Conservation (phyloP, 345 rosid species). For the Turnera subulata region DNA sequence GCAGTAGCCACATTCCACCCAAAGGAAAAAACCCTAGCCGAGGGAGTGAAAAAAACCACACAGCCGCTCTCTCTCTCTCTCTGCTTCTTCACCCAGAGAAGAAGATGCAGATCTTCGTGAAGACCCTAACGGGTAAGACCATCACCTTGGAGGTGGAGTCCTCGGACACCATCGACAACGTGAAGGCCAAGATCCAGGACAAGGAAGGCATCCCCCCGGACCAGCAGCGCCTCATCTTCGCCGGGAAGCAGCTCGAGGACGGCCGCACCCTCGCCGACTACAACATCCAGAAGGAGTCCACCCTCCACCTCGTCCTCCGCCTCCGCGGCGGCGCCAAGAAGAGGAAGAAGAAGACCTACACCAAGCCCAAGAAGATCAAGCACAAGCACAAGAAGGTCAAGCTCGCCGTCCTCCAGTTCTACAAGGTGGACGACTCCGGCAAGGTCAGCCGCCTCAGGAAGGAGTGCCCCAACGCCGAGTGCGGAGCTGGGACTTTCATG, state of each 20-base stretch:
- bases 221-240: constrained; percentile 21
- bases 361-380: constrained; percentile 29
- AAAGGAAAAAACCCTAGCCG: too few relatives aligned
- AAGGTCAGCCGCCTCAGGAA: constrained; percentile 23
- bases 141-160: constrained; percentile 25
- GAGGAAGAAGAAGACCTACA: constrained; percentile 29
- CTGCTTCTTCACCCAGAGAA: not conserved
- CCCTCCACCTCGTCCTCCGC: constrained; percentile 21
- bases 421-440: constrained; percentile 23
- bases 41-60: too few relatives aligned
- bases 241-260: constrained; percentile 25
- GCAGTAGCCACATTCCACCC: too few relatives aligned
- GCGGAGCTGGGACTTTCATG: constrained; percentile 23
- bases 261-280: constrained; percentile 20
- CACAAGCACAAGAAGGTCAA: constrained; percentile 32
- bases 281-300: constrained; percentile 30
- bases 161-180: constrained; percentile 23
- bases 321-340: constrained; percentile 22
- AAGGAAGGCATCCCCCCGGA: constrained; percentile 24
- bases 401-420: constrained; percentile 23
- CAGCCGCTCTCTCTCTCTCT: not conserved
- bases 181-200: constrained; percentile 28
- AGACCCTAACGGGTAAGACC: constrained; percentile 25
- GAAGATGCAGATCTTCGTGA: constrained; percentile 30
- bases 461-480: constrained; percentile 27